Evolutionary conservation across 2,329 filamentous ascomycete genomes (phyloP).

Genomic region (Pseudogymnoascus destructans): DNA sequence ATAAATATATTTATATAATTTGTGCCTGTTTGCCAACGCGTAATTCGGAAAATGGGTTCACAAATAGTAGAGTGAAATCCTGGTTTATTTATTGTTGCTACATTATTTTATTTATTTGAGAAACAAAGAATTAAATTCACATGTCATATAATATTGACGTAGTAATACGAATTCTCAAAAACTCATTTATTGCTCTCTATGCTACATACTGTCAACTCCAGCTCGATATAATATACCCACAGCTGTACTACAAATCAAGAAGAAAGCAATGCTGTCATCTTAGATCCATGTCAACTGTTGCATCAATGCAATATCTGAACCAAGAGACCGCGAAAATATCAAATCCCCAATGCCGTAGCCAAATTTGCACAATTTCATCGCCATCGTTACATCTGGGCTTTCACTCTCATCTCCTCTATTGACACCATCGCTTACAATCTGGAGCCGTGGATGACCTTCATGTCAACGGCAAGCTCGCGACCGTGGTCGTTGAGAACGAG

Average conservation of each 20-base stretch:
- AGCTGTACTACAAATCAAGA: slow-evolving; percentile 7
- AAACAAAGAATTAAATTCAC: background rate
- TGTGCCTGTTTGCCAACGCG: background rate
- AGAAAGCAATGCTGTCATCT: slow-evolving; percentile 5
- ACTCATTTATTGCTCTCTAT: slow-evolving; percentile 8
- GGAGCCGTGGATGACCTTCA: slow-evolving; percentile 89
- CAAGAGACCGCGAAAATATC: slow-evolving; percentile 8
- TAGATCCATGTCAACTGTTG: slow-evolving; percentile 5
- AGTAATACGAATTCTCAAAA: background rate
- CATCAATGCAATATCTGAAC: slow-evolving; percentile 3
- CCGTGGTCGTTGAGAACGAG: slow-evolving; percentile 91
- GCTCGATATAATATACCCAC: slow-evolving; percentile 6
- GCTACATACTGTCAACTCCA: slow-evolving; percentile 8
- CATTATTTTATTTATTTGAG: background rate
- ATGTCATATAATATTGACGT: background rate
- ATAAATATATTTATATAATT: background rate
- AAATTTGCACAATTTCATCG: slow-evolving; percentile 8
- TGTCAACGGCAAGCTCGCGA: slow-evolving; percentile 92
- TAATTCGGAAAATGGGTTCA: background rate
- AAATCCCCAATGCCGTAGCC: slow-evolving; percentile 3
- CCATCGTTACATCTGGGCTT: slow-evolving; percentile 7
- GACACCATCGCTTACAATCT: slow-evolving; percentile 38
- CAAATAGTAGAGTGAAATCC: background rate
- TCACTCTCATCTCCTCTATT: slow-evolving; percentile 8
- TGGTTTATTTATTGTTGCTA: background rate